Base-by-base conservation (phyloP, 352 stramenopile genomes). In the Phytophthora pseudosyringae region DNA sequence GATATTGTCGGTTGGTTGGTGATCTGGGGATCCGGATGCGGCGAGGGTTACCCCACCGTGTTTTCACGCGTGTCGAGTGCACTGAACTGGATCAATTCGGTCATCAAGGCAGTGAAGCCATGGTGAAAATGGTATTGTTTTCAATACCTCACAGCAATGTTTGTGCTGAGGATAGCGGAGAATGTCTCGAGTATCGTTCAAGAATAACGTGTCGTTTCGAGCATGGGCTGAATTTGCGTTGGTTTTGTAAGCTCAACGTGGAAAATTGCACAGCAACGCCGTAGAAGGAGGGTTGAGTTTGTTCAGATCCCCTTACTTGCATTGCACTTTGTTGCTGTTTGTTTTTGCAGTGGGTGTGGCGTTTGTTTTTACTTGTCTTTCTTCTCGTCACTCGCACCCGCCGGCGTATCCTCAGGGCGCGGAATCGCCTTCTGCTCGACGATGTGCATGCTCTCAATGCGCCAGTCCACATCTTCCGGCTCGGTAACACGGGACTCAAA, bases 401-500 rank as follows among this genome's bases (percentile, higher is more conserved):
- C 21, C 11, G 10, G 0, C 18, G n/a, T 44, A 8, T 54, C 54
- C 7, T 47, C 15, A 26, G 46, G 5, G 1, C 66, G 65, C 48
- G 59, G 13, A 3, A 72, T 53, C 4, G 26, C 45, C 4, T 56
- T 61, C n/a, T 69, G 61, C 36, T 69, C 45, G 3, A 78, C 59
- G 3, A 71, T 40, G 13, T 57, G 29, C 59, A 80, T 72, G 32
- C 29, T 76, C 9, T 67, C 64, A 41, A 91, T 86, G 16, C 80
- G 80, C 83, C 83, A 91, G 59, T 89, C 80, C 12, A 91, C 54
- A 41, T 90, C 71, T 13, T 88, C 78, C 0, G 75, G 75, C 3
- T 67, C 62, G 4, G 80, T 89, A 26, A 90, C 78, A 21, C 70
- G 53, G 11, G 83, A 91, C 65, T 89, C 83, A 38, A 90, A 90